These are phyloP conservation scores for Metschnikowia reukaufii DNA, from an alignment of 805 yeast genomes.

Conservation along the genomic window DNA sequence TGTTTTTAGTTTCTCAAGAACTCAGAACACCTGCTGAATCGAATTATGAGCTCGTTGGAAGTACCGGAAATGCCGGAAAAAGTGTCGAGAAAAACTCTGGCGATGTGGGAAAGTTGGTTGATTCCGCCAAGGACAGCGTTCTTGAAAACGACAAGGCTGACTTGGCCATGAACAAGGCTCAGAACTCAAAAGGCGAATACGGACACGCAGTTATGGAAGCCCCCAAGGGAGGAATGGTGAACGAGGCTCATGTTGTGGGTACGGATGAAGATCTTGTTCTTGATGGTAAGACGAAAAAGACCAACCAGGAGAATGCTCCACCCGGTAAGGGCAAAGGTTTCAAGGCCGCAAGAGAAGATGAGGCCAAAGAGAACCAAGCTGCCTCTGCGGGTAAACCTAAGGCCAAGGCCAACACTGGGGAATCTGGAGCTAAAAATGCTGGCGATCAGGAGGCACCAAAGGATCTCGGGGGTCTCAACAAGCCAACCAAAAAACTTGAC, in stretches of 20 bases:
- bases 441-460: not conserved
- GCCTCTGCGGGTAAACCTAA: too few relatives aligned
- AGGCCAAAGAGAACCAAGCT: not conserved
- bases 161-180: slow-evolving; percentile 40
- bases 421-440: not conserved
- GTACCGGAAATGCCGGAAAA: slow-evolving; percentile 8
- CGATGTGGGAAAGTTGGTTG: slow-evolving; percentile 31
- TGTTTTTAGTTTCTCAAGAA: slow-evolving; percentile 39
- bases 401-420: too few relatives aligned
- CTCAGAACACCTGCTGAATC: slow-evolving; percentile 30
- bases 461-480: not conserved
- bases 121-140: slow-evolving; percentile 29
- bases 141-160: slow-evolving; percentile 34
- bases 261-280: slow-evolving; percentile 33
- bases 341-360: slow-evolving; percentile 13
- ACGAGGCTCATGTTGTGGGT: slow-evolving; percentile 45
- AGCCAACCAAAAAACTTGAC: slow-evolving; percentile 6
- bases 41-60: slow-evolving; percentile 27
- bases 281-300: slow-evolving; percentile 18
- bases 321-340: slow-evolving; percentile 12
- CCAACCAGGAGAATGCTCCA: not conserved
- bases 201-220: slow-evolving; percentile 44
- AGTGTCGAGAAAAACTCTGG: slow-evolving; percentile 20
- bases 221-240: slow-evolving; percentile 48
- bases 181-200: slow-evolving; percentile 39